These are phyloP conservation scores for Tulasnella sp. DNA, from an alignment of 768 basidiomycete genomes.

Conservation along the genomic window DNA sequence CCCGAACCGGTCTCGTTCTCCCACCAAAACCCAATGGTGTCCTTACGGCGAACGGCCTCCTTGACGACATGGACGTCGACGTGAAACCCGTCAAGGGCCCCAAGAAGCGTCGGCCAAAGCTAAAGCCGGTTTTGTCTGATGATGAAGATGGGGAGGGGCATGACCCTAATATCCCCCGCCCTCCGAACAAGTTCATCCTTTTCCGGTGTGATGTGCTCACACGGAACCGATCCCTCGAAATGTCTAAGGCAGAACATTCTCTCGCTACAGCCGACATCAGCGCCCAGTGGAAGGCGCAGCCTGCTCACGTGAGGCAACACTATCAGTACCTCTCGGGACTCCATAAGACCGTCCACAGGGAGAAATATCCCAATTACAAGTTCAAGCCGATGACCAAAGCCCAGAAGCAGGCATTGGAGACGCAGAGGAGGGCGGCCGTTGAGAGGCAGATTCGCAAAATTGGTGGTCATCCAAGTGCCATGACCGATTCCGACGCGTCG, in stretches of 20 bases:
- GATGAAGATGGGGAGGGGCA: not conserved
- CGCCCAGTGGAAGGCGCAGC: not conserved
- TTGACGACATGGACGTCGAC: not conserved
- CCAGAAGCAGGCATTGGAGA: not conserved
- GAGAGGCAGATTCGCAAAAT: not conserved
- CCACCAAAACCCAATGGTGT: not conserved
- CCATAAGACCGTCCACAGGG: not conserved
- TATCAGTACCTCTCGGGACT: not conserved
- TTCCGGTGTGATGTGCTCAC: not conserved
- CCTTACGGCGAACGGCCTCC: not conserved
- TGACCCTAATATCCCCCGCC: not conserved
- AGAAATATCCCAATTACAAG: slow-evolving; percentile 9
- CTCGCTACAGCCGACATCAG: not conserved
- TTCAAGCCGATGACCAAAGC: not conserved
- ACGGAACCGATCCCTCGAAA: not conserved
- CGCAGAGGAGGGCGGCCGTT: not conserved
- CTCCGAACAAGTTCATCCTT: slow-evolving; percentile 6
- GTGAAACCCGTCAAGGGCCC: not conserved
- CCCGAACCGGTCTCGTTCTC: not conserved
- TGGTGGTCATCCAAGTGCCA: not conserved
- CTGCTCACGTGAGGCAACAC: not conserved
- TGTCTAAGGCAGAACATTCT: not conserved
- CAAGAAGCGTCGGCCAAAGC: not conserved
- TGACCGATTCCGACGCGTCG: not conserved
- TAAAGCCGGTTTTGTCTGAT: not conserved